Evolutionary conservation across 2,329 filamentous ascomycete genomes (phyloP), one percentile per base, ranked within the genome.

Genomic region (Atkinsonella hypoxylon): DNA sequence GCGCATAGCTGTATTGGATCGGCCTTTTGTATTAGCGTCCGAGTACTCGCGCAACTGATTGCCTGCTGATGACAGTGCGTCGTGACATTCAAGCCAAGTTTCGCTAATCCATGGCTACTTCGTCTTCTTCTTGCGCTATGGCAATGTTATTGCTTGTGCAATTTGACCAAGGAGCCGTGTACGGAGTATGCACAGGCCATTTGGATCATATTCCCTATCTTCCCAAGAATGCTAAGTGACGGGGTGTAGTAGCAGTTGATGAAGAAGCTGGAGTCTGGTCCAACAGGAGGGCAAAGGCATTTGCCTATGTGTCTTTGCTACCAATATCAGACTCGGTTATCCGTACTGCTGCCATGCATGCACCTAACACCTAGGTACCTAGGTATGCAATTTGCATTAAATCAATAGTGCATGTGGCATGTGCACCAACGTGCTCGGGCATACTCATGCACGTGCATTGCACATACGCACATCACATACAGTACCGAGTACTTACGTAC

Each of bases 391-490:
- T 26, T 26, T 26, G 22, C 22, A 26, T 26, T 26, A 26, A 26
- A 26, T 26, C 22, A 3, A 26, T 30, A 11, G 43, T 45, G 31
- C 44, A 45, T 45, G 44, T 36, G 30, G 31, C 44, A 48, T 43
- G 47, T 36, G 38, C 49, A 41, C 26, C 36, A 41, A 38, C 36
- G 34, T 43, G 47, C 36, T 49, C 43, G 47, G 40, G 30, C 45
- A 46, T 15, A 46, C n/a, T n/a, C 45, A 22, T 13, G n/a, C 43
- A 30, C 40, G 40, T n/a, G 17, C 40, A 42, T 26, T 20, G 15
- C 34, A 36, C 34, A 36, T 15, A 45, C 49, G 47, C 30, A 47
- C 13, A 36, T 26, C 9, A 39, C 40, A 41, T n/a, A n/a, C n/a
- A n/a, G 20, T 26, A 26, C 26, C 8, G 5, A 4, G 26, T 8